Conservation (phyloP, 1,139 yeast genomes). For the Eremothecium cymbalariae region DNA sequence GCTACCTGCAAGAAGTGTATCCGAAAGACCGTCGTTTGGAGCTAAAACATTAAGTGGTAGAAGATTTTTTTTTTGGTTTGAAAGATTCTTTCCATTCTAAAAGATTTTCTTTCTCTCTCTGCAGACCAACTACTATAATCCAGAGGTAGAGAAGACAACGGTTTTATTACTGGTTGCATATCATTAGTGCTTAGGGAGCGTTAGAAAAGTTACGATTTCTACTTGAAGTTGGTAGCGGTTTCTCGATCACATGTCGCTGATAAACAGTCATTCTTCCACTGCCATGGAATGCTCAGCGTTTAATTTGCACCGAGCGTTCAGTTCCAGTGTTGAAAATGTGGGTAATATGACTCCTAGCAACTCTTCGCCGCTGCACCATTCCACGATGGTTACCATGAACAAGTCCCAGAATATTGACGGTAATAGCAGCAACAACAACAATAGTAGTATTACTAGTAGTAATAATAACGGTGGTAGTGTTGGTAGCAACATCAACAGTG, state of each 20-base stretch:
- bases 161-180: too few species aligned
- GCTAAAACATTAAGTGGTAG: too few species aligned
- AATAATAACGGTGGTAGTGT: constrained; percentile 8
- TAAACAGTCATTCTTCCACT: constrained; percentile 12
- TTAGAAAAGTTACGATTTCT: too few species aligned
- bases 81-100: too few species aligned
- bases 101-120: too few species aligned
- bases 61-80: too few species aligned
- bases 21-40: too few species aligned
- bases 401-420: constrained; percentile 5
- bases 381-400: constrained; percentile 7
- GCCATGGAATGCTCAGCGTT: constrained; percentile 12
- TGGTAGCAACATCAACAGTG: constrained; percentile 13
- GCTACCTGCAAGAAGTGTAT: too few species aligned
- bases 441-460: constrained; percentile 7
- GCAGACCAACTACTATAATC: too few species aligned
- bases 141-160: too few species aligned
- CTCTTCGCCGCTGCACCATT: constrained; percentile 12
- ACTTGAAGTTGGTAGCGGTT: too few species aligned
- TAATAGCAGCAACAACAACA: constrained; percentile 6
- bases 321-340: constrained; percentile 16
- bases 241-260: constrained; percentile 14
- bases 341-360: constrained; percentile 12
- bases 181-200: too few species aligned
- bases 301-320: constrained; percentile 19